Evolutionary conservation across 2,329 filamentous ascomycete species (phyloP).

Genomic region (Epicoccum nigrum): DNA sequence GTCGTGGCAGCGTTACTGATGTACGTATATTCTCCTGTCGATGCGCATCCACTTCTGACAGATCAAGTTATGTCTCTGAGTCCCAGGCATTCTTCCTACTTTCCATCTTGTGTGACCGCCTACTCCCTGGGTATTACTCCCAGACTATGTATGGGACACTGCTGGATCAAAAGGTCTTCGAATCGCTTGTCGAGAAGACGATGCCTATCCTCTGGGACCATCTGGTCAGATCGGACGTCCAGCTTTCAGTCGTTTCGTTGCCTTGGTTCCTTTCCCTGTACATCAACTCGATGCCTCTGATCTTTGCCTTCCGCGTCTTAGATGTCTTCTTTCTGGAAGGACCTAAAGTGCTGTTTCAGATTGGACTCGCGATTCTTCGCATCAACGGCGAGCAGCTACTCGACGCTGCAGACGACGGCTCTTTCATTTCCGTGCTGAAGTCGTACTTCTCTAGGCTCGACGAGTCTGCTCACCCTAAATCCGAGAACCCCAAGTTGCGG

Average conservation of each 20-base stretch:
- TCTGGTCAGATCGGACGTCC: conserved; percentile 94
- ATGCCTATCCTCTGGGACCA: conserved; percentile 99
- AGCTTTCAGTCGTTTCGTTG: conserved; percentile 93
- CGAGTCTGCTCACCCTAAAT: conserved; percentile 93
- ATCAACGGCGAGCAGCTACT: conserved; percentile 97
- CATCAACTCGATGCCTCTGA: conserved; percentile 98
- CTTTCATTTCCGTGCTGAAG: conserved; percentile 95
- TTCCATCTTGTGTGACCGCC: conserved; percentile 86
- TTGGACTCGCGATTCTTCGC: conserved; percentile 92
- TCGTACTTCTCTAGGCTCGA: conserved; percentile 91
- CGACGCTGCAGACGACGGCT: conserved; percentile 91
- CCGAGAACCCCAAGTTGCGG: conserved; percentile 90
- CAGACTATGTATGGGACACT: conserved; percentile 99
- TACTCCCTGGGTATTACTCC: conserved; percentile 96
- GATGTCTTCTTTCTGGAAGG: conserved; percentile 99
- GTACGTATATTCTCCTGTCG: conserved; percentile 51
- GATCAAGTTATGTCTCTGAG: conserved; percentile 85
- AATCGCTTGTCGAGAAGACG: conserved; percentile 96
- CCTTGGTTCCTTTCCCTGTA: conserved; percentile 98
- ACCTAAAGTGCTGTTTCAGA: conserved; percentile 95
- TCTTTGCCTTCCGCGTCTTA: conserved; percentile 94
- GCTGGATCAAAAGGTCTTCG: conserved; percentile 95
- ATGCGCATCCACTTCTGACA: conserved; percentile 33
- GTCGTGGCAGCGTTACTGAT: conserved; percentile 97
- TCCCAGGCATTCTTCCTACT: conserved; percentile 93